phyloP scores from a whole-genome alignment of 2,329 filamentous ascomycete genomes.

The Orbilia oligospora region DNA sequence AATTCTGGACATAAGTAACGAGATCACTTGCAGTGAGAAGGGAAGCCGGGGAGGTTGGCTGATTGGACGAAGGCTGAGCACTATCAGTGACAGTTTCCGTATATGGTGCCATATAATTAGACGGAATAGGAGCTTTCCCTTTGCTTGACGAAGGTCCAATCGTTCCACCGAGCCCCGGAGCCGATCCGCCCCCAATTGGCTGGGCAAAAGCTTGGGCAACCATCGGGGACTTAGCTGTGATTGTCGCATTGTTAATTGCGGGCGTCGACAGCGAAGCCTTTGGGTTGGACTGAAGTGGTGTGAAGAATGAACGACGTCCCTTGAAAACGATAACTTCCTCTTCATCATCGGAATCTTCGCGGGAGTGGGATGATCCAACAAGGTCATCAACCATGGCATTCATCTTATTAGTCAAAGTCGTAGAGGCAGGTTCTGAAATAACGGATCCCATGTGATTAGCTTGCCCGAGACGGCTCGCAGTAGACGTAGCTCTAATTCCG shows the following conservation, averaged over 20 bases:
- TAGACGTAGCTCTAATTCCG: slow-evolving; percentile 49
- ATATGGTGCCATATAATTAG: slow-evolving; percentile 32
- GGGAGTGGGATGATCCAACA: slow-evolving; percentile 62
- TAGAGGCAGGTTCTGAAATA: slow-evolving; percentile 62
- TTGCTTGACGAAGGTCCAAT: slow-evolving; percentile 26
- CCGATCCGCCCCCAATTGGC: neutral
- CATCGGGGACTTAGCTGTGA: slow-evolving; percentile 53
- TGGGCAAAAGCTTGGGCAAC: slow-evolving; percentile 44
- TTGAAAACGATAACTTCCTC: slow-evolving; percentile 59
- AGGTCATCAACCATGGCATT: slow-evolving; percentile 64
- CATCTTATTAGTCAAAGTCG: slow-evolving; percentile 63
- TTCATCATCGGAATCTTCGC: slow-evolving; percentile 62
- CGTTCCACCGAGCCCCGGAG: neutral
- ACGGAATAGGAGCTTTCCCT: slow-evolving; percentile 36
- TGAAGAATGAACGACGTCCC: slow-evolving; percentile 41
- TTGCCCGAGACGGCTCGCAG: slow-evolving; percentile 52
- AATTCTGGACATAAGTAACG: slow-evolving; percentile 61
- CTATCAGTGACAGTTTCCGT: slow-evolving; percentile 18
- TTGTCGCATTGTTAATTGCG: slow-evolving; percentile 47
- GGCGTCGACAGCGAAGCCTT: slow-evolving; percentile 34
- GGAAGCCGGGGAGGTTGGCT: neutral
- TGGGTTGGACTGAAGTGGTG: slow-evolving; percentile 21
- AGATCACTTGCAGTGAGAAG: slow-evolving; percentile 60
- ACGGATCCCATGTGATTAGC: slow-evolving; percentile 56
- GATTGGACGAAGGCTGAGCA: neutral